Conservation (phyloP, 306 rosid species). For the Carpinus viminea region DNA sequence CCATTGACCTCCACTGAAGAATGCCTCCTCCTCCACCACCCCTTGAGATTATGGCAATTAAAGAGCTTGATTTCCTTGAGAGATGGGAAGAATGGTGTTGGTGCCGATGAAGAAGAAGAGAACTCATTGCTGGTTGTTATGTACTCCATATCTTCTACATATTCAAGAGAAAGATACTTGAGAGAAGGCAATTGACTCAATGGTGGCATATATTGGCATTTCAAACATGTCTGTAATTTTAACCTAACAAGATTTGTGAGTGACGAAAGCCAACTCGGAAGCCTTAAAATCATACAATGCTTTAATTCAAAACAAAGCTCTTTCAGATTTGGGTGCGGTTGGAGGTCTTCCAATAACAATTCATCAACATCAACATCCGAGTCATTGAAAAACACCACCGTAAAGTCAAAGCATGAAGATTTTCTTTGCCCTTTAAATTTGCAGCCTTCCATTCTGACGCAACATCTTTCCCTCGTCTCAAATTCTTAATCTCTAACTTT, state of each 20-base stretch:
- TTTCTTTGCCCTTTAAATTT: not conserved
- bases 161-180: conserved; percentile 7
- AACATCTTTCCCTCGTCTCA: not conserved
- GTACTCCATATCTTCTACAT: conserved; percentile 5
- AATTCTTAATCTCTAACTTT: not conserved
- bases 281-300: not conserved
- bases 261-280: not conserved
- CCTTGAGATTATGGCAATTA: not conserved
- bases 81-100: conserved; percentile 26
- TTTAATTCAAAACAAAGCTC: not conserved
- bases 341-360: not conserved
- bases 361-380: not conserved
- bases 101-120: not conserved
- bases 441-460: too few relatives aligned
- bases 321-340: not conserved
- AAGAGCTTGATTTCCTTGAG: accelerated
- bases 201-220: not conserved
- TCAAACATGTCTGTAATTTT: not conserved
- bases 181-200: conserved; percentile 6
- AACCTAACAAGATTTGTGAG: conserved; percentile 6
- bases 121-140: not conserved
- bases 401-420: not conserved
- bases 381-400: not conserved
- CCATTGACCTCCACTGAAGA: too few relatives aligned
- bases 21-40: conserved; percentile 38